Percentiles rank a stretch among this genome's conserved stretches.
These are phyloP conservation scores for Gilbertella persicaria DNA, from an alignment of 371 early-diverging fungal species.

Conservation along the genomic window DNA sequence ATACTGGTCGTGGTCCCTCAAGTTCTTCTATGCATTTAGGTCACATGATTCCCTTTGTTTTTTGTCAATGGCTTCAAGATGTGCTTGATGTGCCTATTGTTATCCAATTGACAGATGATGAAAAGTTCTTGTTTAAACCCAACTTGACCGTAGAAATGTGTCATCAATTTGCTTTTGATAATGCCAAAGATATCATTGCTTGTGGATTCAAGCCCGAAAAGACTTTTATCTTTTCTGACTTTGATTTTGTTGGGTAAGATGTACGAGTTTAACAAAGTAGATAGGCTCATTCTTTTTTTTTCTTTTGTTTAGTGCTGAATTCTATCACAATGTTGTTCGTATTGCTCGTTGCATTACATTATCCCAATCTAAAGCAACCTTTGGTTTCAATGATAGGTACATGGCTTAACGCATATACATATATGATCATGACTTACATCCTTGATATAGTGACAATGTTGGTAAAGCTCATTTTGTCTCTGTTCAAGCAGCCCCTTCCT, in stretches of 20 bases:
- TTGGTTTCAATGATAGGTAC: constrained; percentile 88
- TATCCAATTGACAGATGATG: constrained; percentile 99
- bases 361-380: constrained; percentile 83
- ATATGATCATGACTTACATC: neutral
- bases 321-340: constrained; percentile 91
- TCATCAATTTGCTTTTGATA: constrained; percentile 78
- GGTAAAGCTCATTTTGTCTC: constrained; percentile 93
- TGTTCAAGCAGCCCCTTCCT: constrained; percentile 94
- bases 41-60: constrained; percentile 98
- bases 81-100: constrained; percentile 97
- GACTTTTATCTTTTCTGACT: constrained; percentile 99
- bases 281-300: neutral
- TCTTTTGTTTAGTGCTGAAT: constrained; percentile 63
- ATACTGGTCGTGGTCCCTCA: constrained; percentile 99
- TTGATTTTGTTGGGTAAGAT: constrained; percentile 85
- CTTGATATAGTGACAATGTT: constrained; percentile 69
- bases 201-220: constrained; percentile 98
- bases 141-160: constrained; percentile 89
- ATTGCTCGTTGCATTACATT: constrained; percentile 88
- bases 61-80: constrained; percentile 99
- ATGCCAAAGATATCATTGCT: constrained; percentile 98
- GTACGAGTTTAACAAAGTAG: constrained; percentile 19
- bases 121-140: constrained; percentile 98
- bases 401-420: neutral
- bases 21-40: constrained; percentile 98